Evolutionary conservation across 768 basidiomycete species (phyloP), one percentile per base, ranked within the genome.

Genomic region (Mycena haematopus): DNA sequence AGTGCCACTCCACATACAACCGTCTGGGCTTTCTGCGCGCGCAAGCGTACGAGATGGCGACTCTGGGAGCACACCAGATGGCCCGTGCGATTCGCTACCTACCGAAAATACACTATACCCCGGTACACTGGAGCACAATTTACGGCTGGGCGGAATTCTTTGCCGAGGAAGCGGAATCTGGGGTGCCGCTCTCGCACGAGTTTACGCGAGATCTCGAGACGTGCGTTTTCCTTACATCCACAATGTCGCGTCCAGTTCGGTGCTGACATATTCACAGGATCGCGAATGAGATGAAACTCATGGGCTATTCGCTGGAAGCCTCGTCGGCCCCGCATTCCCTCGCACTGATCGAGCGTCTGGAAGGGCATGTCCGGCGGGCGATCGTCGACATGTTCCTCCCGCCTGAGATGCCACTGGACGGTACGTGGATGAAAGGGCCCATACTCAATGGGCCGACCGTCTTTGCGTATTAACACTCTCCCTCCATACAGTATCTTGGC

Each of bases 61-160:
- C 29, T 3, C 27, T 38, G 6, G 60, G 36, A 4, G 60, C 29
- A 22, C 58, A 21, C 19, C 21, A 27, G 5, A 38, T 66, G 10
- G 65, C 57, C 5, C 51, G 47, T 17, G 56, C 46, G 33, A 17
- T 66, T 0, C 24, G 56, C 14, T 55, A 55, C 6, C 38, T 66
- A 3, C 60, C 65, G 11, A 17, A 15, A 3, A 19, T 58, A 21
- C 65, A 62, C 24, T 55, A 58, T 21, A 51, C 44, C 29, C 65
- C 60, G n/a, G 33, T 51, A 51, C 60, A 58, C 22, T 62, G 55
- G 56, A 5, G 1, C n/a, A 42, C 17, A n/a, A 13, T 62, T 1
- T 45, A 17, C 33, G 27, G 24, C 1, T 66, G 65, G 51, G 65
- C 60, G 9, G 52, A 58, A 36, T 62, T 66, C 56, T 61, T 36